Evolutionary conservation across 2,329 filamentous ascomycete genomes (phyloP).

Genomic region (Grosmannia huntii): DNA sequence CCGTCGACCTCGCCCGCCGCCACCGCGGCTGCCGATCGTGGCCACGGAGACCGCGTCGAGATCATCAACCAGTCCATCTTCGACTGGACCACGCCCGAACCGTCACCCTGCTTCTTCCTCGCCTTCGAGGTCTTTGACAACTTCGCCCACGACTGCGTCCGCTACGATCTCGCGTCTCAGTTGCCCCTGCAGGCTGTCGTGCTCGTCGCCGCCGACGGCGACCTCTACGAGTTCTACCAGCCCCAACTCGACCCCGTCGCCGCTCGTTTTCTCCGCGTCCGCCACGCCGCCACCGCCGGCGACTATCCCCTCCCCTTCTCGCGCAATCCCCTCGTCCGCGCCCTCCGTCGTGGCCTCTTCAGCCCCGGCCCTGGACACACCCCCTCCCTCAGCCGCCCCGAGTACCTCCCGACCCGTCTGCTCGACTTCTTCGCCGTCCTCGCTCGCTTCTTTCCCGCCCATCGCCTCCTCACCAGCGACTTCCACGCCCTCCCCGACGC

Average conservation of each 20-base stretch:
- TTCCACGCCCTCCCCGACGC: conserved; percentile 80
- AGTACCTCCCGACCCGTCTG: conserved; percentile 87
- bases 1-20: background rate
- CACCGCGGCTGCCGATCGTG: conserved; percentile 39
- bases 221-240: conserved; percentile 92
- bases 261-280: conserved; percentile 69
- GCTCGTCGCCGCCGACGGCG: conserved; percentile 69
- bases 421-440: conserved; percentile 97
- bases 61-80: conserved; percentile 94
- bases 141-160: conserved; percentile 87
- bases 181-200: conserved; percentile 79
- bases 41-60: conserved; percentile 75
- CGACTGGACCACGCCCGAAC: conserved; percentile 81
- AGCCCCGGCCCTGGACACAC: conserved; percentile 41
- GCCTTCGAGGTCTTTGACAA: conserved; percentile 98
- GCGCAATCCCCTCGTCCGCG: conserved; percentile 41
- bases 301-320: conserved; percentile 51
- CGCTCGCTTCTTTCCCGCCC: conserved; percentile 75
- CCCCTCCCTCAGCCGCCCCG: conserved; percentile 65
- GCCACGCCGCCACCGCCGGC: conserved; percentile 59
- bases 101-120: conserved; percentile 90
- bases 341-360: conserved; percentile 47
- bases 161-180: conserved; percentile 74
- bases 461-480: conserved; percentile 79
- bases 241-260: conserved; percentile 70